These are phyloP conservation scores for Aspergillus flavus DNA, from an alignment of 2,329 filamentous ascomycete species.

Conservation along the genomic window DNA sequence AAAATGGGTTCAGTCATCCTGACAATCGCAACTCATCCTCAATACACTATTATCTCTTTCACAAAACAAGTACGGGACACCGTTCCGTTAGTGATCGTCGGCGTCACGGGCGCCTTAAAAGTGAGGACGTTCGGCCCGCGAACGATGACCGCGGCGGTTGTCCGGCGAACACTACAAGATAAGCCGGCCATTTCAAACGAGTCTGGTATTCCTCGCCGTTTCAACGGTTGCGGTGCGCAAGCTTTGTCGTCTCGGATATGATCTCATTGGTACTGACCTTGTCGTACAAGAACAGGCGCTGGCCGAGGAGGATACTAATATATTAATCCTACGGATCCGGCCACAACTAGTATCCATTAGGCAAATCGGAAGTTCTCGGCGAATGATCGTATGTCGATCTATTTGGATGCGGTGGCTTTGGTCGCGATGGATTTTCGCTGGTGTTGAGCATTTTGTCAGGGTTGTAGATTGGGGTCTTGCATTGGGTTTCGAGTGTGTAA, in stretches of 20 bases:
- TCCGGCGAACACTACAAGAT: slow-evolving; percentile 32
- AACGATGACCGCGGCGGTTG: slow-evolving; percentile 37
- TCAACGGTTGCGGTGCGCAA: background rate
- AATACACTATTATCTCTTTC: slow-evolving; percentile 34
- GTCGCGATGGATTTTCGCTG: slow-evolving; percentile 30
- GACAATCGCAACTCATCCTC: slow-evolving; percentile 38
- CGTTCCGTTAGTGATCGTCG: slow-evolving; percentile 33
- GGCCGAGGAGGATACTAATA: background rate
- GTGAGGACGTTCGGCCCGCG: slow-evolving; percentile 39
- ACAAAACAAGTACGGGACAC: slow-evolving; percentile 23
- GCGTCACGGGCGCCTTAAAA: slow-evolving; percentile 39
- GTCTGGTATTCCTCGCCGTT: background rate
- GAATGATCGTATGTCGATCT: slow-evolving; percentile 47
- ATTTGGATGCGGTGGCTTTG: slow-evolving; percentile 45
- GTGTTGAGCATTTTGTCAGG: slow-evolving; percentile 15
- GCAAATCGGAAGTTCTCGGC: slow-evolving; percentile 38
- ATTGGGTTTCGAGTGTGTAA: background rate
- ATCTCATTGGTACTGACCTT: background rate
- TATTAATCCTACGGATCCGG: background rate
- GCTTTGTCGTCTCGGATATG: background rate
- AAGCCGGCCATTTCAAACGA: slow-evolving; percentile 1
- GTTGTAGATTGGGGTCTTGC: background rate
- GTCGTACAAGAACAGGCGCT: background rate
- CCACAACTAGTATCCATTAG: slow-evolving; percentile 10
- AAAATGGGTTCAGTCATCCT: slow-evolving; percentile 41